Base-by-base conservation (phyloP, 1,139 yeast genomes). In the Waltiozyma sp. region DNA sequence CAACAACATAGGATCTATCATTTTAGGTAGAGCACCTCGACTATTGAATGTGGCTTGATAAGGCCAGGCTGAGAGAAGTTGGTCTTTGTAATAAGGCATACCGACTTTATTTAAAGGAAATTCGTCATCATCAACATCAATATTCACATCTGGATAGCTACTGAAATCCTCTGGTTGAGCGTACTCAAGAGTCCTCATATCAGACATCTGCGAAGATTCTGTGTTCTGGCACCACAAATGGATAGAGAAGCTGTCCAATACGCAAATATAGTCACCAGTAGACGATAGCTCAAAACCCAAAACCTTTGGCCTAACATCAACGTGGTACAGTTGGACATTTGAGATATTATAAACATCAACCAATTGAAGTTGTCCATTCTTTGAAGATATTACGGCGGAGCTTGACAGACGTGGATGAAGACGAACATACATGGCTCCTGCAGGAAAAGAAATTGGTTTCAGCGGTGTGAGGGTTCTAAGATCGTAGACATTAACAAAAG, bases 371-470 rank as follows among this genome's bases (percentile, higher is more conserved):
- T 86, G 93, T 9, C 98, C 98, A 26, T 75, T 62, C 18, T 71
- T 71, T 1, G 96, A 83, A 0, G 87, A 82, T 18, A 86, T 77
- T 11, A 88, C 62, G 38, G 88, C 75, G 41, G 85, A 78, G 38
- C 87, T 84, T 13, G 96, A 84, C 45, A 88, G 62, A 49, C 84
- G 84, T 4, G 97, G 96, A 62, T 89, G 97, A 49, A 89, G 71
- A 41, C 83, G 72, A 1, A 84, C 93, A 58, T 75, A 83, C 7
- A 86, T 73, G 1, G 97, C 96, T 4, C 97, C 97, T 0, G 88
- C 82, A 0, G 95, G 86, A 59, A 88, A 88, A 2, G 96, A 80
- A 4, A 89, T 69, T 2, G 97, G 96, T 0, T 95, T 70, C 44
- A 83, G 62, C 2, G 91, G 73, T 46, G 77, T 73, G 76, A 86